A percentile compares a stretch with the other conserved stretches of the same genome.
These are phyloP conservation scores for Salicornia ramosissima DNA, from an alignment of 148 eudicot species.

Conservation along the genomic window DNA sequence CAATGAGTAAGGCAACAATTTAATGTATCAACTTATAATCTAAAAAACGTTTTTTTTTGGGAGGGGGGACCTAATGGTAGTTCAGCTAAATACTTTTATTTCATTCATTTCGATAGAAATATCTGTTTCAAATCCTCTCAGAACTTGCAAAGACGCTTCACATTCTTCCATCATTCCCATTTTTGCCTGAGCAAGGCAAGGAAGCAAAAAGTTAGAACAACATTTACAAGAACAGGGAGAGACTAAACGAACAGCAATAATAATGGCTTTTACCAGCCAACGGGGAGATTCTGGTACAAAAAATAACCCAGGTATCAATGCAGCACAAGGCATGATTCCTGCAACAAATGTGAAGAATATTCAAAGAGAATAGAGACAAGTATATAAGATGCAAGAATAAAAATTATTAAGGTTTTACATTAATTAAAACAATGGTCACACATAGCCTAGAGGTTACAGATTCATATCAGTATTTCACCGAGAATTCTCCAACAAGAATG, in stretches of 20 bases:
- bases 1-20: slow-evolving; percentile 8
- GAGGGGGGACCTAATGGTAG: slow-evolving; percentile 2
- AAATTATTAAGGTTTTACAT: background rate
- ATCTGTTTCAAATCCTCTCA: slow-evolving; percentile 68
- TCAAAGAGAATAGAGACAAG: too few species aligned
- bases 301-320: slow-evolving; percentile 87
- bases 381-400: background rate
- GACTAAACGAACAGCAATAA: slow-evolving; percentile 1
- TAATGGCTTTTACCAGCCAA: slow-evolving; percentile 69
- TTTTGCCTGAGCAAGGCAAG: slow-evolving; percentile 55
- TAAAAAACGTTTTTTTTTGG: background rate
- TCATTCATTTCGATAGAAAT: slow-evolving; percentile 43
- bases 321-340: slow-evolving; percentile 74
- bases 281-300: slow-evolving; percentile 97
- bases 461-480: background rate
- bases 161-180: slow-evolving; percentile 82
- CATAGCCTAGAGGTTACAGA: background rate
- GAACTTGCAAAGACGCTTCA: slow-evolving; percentile 83
- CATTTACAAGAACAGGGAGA: background rate
- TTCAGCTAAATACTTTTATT: slow-evolving; percentile 40
- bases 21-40: background rate
- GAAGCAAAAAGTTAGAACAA: slow-evolving; percentile 4
- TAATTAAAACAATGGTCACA: background rate
- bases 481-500: too few species aligned
- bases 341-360: slow-evolving; percentile 17